Evolutionary conservation across 305 asterid genomes (phyloP).

Genomic region (Coffea humblotiana): DNA sequence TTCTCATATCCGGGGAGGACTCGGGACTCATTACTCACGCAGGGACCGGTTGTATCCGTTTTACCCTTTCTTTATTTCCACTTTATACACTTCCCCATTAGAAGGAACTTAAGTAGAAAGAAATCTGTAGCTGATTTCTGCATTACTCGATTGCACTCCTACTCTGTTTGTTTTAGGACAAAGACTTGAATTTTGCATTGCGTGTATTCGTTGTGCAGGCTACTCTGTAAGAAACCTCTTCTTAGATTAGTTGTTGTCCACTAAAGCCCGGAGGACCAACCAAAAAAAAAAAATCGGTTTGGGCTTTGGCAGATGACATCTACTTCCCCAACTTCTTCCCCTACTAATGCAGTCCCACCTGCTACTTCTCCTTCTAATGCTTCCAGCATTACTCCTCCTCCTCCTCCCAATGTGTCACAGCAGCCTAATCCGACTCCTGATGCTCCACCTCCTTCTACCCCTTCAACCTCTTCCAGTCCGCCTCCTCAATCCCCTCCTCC

Average conservation of each 20-base stretch:
- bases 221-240: neutral
- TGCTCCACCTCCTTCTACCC: conserved; percentile 41
- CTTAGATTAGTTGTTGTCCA: neutral
- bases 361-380: conserved; percentile 32
- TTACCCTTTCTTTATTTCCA: no score
- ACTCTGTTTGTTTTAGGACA: no score
- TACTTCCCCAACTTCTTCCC: conserved; percentile 45
- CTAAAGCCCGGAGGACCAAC: no score
- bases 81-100: no score
- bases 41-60: no score
- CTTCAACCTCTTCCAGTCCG: no score
- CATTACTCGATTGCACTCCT: neutral
- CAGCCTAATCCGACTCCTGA: conserved; percentile 16
- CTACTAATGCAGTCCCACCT: conserved; percentile 34
- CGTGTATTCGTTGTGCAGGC: no score
- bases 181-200: no score
- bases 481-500: conserved; percentile 35
- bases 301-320: conserved; percentile 40
- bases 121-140: neutral
- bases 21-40: no score
- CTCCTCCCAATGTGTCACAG: conserved; percentile 31
- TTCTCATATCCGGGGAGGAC: no score
- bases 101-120: no score
- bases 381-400: conserved; percentile 33
- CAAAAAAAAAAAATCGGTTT: neutral